Base-by-base conservation (phyloP, 768 basidiomycete species). In the Naganishia vaughanmartiniae region DNA sequence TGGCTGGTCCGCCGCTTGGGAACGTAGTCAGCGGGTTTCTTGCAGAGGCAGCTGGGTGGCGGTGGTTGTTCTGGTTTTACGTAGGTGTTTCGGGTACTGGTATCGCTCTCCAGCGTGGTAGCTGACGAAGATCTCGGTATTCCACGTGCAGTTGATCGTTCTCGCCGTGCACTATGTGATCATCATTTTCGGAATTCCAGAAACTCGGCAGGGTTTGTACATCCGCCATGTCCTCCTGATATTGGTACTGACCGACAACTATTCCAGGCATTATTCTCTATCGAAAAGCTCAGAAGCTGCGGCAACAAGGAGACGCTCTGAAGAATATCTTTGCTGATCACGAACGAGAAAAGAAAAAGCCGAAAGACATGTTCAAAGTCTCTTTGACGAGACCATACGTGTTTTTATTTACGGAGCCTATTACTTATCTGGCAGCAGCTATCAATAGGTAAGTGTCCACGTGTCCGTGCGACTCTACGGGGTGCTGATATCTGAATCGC, bases 401-500 rank as follows among this genome's bases (percentile, higher is more conserved):
- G 5, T 74, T 80, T 53, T 65, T 78, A 30, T 70, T 78, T 58
- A 75, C 75, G 31, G 79, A 80, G 63, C 77, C 79, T 2, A 80
- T 80, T 67, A 75, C 77, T 2, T 76, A 77, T 66, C 54, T 77
- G 24, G 67, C 72, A 53, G 76, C 75, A 6, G 74, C 71, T 10
- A 76, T 77, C 67, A 77, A 77, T 60, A 75, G 74, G 71, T 68
- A 33, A 53, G 71, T 56, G 6, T 1, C 21, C 6, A 28, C 26
- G 21, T 60, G 24, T 45, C 34, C 7, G 34, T 54, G 42, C 33
- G n/a, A 31, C 10, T 45, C n/a, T 30, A 26, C n/a, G 0, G 48
- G 4, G 21, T 2, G 14, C 33, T 65, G 24, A 45, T 26, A 31
- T 30, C n/a, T 48, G 12, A 5, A n/a, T 34, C 21, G 57, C 28